These are phyloP conservation scores for Hypoxylon sp. DNA, from an alignment of 2,329 filamentous ascomycete genomes.

Conservation along the genomic window DNA sequence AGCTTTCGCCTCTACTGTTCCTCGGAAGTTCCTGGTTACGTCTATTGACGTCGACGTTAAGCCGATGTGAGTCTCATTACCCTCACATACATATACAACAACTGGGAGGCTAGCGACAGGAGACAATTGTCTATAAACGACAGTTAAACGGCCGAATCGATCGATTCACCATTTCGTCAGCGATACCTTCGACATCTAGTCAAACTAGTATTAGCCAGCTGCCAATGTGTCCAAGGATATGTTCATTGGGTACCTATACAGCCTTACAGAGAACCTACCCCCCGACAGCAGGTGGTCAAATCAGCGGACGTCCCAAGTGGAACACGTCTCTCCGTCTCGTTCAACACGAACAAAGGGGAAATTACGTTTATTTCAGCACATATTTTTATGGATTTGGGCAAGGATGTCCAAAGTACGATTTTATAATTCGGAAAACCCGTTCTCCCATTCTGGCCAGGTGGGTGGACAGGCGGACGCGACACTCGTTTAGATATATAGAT, in stretches of 20 bases:
- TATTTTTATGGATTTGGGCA: background rate
- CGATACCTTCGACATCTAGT: background rate
- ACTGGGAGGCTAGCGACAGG: background rate
- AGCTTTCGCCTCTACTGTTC: background rate
- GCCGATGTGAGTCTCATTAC: constrained; percentile 1
- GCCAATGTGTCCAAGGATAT: background rate
- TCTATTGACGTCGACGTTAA: background rate
- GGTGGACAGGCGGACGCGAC: constrained; percentile 13
- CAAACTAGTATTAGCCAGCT: background rate
- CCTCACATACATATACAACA: background rate
- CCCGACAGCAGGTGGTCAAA: background rate
- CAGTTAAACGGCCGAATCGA: constrained; percentile 2
- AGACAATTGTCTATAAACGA: background rate
- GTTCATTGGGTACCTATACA: background rate
- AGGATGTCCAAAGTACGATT: background rate
- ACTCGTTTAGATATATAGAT: background rate
- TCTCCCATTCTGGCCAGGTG: constrained; percentile 33
- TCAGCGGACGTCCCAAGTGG: constrained; percentile 1
- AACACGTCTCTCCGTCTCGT: constrained; percentile 3
- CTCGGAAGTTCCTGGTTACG: background rate
- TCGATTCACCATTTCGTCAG: background rate
- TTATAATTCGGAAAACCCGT: constrained; percentile 11
- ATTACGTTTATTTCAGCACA: background rate
- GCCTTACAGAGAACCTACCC: background rate
- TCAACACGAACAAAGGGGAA: background rate